Base-by-base conservation (phyloP, 768 basidiomycete species). In the Podaxis rugospora region DNA sequence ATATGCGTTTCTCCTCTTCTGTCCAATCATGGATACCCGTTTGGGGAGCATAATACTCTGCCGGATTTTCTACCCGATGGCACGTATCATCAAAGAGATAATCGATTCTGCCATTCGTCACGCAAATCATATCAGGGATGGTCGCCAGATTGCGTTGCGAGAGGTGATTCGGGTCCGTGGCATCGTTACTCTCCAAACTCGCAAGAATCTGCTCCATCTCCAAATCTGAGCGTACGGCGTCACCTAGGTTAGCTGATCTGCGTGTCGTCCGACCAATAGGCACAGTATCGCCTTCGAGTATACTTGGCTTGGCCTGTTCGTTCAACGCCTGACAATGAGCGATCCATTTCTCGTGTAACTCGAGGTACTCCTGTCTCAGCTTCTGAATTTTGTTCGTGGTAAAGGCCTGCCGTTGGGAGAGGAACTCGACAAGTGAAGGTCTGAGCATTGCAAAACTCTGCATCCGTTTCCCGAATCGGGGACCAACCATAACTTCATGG, bases 131-230 rank as follows among this genome's bases (percentile, higher is more conserved):
- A 70, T 98, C 94, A 1, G 95, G 95, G 36, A 97, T 89, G 53
- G 76, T 83, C 16, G 95, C 95, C 36, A 93, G 82, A 64, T 97
- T 97, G 63, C 85, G 82, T 57, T 86, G 77, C 3, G 93, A 91
- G n/a, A 97, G 85, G 63, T 91, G 85, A 64, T 85, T 90, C 0
- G 95, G 93, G 72, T 98, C 95, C n/a, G 89, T 92, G 32, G 92
- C 85, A 62, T 96, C 95, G 64, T 96, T 93, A 66, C 89, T 90
- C 25, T 93, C 94, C 42, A 97, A 77, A 68, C 89, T 92, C n/a
- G 93, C 93, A 60, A 98, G 90, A 69, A 98, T 94, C 74, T 95
- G 93, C 68, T 97, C 92, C 86, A 97, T 95, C 77, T 98, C 96
- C 59, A 96, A 81, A 73, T 98, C 95, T 16, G 95, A 94, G 3